A percentile compares a stretch with the other conserved stretches of the same genome.
Evolutionary conservation across 306 rosid genomes (phyloP).

Genomic region (cucumber (Cucumis sativus)): Cucumber_9930_V3 NC_026659.2:29306001-29306500

Average conservation of each 20-base stretch:
- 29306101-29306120: background rate
- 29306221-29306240: background rate
- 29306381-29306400: constrained; percentile 42
- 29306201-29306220: background rate
- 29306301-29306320: background rate
- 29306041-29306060: background rate
- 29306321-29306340: background rate
- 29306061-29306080: background rate
- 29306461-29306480: constrained; percentile 63
- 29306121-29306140: background rate
- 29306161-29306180: background rate
- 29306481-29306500: background rate
- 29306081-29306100: background rate
- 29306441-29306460: constrained; percentile 67
- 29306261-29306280: background rate
- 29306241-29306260: background rate
- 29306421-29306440: constrained; percentile 36
- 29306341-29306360: background rate
- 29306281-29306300: background rate
- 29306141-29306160: background rate
- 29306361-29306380: background rate
- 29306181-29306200: background rate
- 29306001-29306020: background rate
- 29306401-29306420: constrained; percentile 51
- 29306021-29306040: background rate